Base-by-base conservation (phyloP, 208 protist species). In the Acanthamoeba rhysodes region DNA sequence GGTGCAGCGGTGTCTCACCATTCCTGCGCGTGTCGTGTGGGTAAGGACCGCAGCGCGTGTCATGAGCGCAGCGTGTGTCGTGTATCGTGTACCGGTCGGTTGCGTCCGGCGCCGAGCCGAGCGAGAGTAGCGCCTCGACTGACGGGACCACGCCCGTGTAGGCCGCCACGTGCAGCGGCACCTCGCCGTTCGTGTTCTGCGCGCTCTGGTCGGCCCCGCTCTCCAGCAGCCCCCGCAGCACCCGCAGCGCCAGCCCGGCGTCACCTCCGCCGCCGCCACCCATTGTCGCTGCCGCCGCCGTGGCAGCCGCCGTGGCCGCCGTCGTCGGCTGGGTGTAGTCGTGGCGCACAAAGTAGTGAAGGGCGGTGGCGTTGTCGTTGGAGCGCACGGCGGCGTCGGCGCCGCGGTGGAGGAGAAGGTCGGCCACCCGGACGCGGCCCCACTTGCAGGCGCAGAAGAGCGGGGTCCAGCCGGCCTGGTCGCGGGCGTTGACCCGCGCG, bases 381-480 rank as follows among this genome's bases (percentile, higher is more conserved):
- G 88, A 94, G 37, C 41, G 59, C 24, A 94, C 41, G 29, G 9
- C 50, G 62, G 88, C 88, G 48, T 94, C 88, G 48, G 88, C 88
- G 7, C 88, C 88, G 27, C 66, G 34, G 9, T 94, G 55, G 5
- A 94, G 68, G 4, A 94, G 64, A 1, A 78, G 16, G 27, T 94
- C 88, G 88, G 45, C 34, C 64, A 94, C 50, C 34, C 50, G 34
- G 37, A 78, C 45, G 64, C 66, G 88, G 22, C 88, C 88, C 62
- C 45, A 80, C 34, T 78, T 70, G 88, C 88, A 94, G 59, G 88
- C 88, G 45, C 88, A 94, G 45, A 94, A 94, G 88, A 94, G 88
- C 24, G 88, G 62, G 24, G 88, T 94, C 88, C 88, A 94, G 41
- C 88, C 88, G 62, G 32, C 45, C n/a, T 94, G 22, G 88, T 94